Evolutionary conservation across 2,329 filamentous ascomycete genomes (phyloP), one percentile per base, ranked within the genome.

Genomic region (Rhinocladiella similis): DNA sequence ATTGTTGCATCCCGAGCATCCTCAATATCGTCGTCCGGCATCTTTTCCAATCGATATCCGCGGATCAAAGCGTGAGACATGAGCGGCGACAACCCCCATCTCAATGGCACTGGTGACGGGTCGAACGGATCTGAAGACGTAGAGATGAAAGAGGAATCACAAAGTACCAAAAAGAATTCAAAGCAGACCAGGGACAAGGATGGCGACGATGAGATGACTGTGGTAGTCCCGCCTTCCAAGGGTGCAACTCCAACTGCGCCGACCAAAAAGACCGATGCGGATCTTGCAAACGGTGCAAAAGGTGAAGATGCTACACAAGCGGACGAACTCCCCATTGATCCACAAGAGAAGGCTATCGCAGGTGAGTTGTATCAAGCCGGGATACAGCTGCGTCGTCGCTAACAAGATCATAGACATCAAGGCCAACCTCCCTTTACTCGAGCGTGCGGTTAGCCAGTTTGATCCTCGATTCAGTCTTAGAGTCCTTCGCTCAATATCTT

Each of bases 381-480:
- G n/a, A 19, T 22, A 25, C 14, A 45, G 41, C 18, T 29, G 29
- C 13, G 13, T 25, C 13, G 13, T 29, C 27, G 39, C 38, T 58
- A 14, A 59, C 54, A 39, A 51, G 22, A 12, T 14, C 9, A 3
- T 55, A 97, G 94, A 97, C 74, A 96, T 99, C 78, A 94, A 92
- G 77, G 87, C 84, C 81, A 97, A 95, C 77, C 97, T 97, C 71
- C 84, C 85, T 50, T 83, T 99, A 63, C 83, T 99, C 69, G 92
- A 97, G 70, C 89, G 91, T 69, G 94, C 92, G 64, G 93, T 99
- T 63, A 82, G 87, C 63, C 85, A 95, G 67, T 99, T 97, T 74
- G 94, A 99, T 76, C 86, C 92, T 57, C 87, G 94, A 79, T 99
- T 97, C 77, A 91, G 93, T 55, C 88, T 99, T 63, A 86, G 94